These are phyloP conservation scores for Fusarium brevicatenulatum DNA, from an alignment of 2,329 filamentous ascomycete species.

Conservation along the genomic window DNA sequence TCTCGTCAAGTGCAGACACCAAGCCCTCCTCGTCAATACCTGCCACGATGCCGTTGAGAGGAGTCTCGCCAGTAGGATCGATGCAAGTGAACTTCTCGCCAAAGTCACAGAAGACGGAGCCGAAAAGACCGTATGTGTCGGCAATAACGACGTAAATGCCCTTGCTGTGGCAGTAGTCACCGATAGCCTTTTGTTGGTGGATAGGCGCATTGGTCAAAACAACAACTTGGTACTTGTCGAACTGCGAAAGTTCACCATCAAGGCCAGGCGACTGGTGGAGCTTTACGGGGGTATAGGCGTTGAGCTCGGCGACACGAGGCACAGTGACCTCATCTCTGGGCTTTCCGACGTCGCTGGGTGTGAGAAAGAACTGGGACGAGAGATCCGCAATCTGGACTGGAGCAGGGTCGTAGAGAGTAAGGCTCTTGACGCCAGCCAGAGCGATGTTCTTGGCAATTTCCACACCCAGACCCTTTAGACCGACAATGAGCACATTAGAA, in stretches of 20 bases:
- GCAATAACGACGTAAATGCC: conserved; percentile 89
- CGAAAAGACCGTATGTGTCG: conserved; percentile 94
- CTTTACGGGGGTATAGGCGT: conserved; percentile 92
- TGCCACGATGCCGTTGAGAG: conserved; percentile 87
- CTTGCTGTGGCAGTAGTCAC: conserved; percentile 94
- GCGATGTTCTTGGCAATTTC: conserved; percentile 99
- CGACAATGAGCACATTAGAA: conserved; percentile 92
- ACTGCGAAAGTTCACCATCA: conserved; percentile 78
- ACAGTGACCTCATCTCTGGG: conserved; percentile 87
- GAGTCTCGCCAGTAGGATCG: conserved; percentile 90
- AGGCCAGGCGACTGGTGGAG: conserved; percentile 75
- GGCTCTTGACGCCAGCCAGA: conserved; percentile 95
- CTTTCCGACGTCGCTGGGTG: conserved; percentile 87
- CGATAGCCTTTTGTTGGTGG: conserved; percentile 82
- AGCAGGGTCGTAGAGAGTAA: conserved; percentile 90
- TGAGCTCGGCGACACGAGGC: conserved; percentile 91
- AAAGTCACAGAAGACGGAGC: conserved; percentile 96
- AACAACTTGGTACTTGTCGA: conserved; percentile 92
- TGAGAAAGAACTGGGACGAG: conserved; percentile 97
- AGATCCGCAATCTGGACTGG: conserved; percentile 87
- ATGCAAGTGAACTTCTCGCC: conserved; percentile 92
- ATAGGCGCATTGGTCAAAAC: conserved; percentile 88
- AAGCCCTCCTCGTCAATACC: conserved; percentile 89
- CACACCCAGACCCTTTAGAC: conserved; percentile 92
- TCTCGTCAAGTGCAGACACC: conserved; percentile 94